A percentile compares a stretch with the other conserved stretches of the same genome.
Conservation (phyloP, 1,284 basidiomycete species). For the Pulveroboletus sp. region DNA sequence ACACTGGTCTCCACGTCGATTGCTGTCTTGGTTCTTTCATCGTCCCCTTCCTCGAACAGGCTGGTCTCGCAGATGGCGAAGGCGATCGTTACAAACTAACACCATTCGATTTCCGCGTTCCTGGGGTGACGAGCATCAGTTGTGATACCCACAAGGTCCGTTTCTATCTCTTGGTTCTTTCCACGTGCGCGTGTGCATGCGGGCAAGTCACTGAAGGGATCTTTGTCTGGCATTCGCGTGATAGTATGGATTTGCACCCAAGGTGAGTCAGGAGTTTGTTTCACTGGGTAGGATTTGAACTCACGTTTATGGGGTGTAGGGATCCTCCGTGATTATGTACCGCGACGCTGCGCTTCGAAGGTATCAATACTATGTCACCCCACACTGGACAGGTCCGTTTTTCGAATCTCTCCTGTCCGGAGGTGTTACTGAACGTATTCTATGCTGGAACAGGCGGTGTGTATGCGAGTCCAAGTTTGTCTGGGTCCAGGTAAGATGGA, state of each 20-base stretch:
- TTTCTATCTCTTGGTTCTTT: not conserved
- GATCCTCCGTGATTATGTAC: conserved; percentile 95
- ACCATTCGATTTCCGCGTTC: conserved; percentile 86
- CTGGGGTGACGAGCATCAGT: conserved; percentile 86
- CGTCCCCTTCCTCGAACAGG: conserved; percentile 78
- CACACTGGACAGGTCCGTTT: conserved; percentile 65
- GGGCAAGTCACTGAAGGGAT: conserved; percentile 5
- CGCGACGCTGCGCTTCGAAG: conserved; percentile 66
- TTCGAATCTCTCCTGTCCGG: not conserved
- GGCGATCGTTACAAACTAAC: conserved; percentile 48
- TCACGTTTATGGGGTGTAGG: conserved; percentile 41
- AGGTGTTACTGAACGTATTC: not conserved
- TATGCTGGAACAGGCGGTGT: conserved; percentile 51
- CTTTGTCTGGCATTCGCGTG: not conserved
- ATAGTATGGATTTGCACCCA: conserved; percentile 82
- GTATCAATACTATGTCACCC: conserved; percentile 83
- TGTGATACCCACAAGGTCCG: conserved; percentile 90
- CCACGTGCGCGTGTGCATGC: not conserved
- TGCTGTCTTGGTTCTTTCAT: conserved; percentile 93
- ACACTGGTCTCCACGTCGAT: conserved; percentile 89
- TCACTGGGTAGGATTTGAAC: not conserved
- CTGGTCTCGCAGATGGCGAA: conserved; percentile 50
- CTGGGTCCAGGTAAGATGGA: conserved; percentile 74
- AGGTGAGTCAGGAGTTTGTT: conserved; percentile 41
- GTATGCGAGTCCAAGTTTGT: conserved; percentile 82